phyloP scores from a whole-genome alignment of 169 alveolate genomes.

The Sarcocystis neurona region DNA sequence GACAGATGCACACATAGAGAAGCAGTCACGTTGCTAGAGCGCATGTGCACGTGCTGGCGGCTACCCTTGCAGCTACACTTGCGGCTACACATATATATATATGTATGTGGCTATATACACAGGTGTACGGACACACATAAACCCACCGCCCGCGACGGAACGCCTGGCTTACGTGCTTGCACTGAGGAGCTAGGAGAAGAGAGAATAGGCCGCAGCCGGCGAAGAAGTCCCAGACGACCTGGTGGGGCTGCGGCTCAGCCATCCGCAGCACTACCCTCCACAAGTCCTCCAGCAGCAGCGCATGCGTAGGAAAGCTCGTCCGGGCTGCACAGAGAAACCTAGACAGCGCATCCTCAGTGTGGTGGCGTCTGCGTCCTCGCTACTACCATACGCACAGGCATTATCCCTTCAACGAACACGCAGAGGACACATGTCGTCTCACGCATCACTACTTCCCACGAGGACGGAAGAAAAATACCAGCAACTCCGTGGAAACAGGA shows the following conservation, averaged over 20 bases:
- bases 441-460: too few relatives aligned
- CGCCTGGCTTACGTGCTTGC: constrained; percentile 3
- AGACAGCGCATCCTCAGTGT: background rate
- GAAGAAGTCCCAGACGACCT: constrained; percentile 26
- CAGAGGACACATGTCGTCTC: too few relatives aligned
- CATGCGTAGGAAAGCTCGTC: constrained; percentile 21
- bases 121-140: too few relatives aligned
- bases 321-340: background rate
- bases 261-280: background rate
- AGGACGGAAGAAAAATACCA: too few relatives aligned
- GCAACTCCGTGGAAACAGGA: too few relatives aligned
- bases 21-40: background rate
- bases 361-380: too few relatives aligned
- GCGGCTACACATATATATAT: too few relatives aligned
- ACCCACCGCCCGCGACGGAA: too few relatives aligned
- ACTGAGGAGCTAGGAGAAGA: background rate
- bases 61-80: background rate
- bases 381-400: too few relatives aligned
- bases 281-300: background rate
- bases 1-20: background rate
- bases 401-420: too few relatives aligned
- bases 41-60: background rate
- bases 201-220: background rate
- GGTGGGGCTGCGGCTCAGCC: constrained; percentile 9
- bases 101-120: too few relatives aligned